Base-by-base conservation (phyloP, 371 early-diverging fungal species). In the Dinochytrium kinnereticum region DNA sequence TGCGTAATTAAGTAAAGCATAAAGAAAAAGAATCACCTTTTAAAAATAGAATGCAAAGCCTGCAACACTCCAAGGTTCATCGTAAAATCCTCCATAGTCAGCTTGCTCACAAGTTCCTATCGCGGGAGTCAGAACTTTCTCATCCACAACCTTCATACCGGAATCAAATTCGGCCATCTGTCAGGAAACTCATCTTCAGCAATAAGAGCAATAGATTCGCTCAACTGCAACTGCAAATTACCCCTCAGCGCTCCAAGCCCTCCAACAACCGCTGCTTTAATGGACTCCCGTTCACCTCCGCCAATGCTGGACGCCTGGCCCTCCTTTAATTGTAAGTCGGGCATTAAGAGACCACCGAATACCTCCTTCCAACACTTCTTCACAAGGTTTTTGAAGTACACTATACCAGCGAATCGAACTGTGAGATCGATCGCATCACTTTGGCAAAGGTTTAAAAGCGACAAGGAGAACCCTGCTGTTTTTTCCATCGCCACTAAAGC, bases 371-470 rank as follows among this genome's bases (percentile, higher is more conserved):
- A 99, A 74, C 92, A 80, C 70, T 92, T 89, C 72, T 93, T 93
- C 74, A 97, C 82, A 80, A 90, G 95, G 81, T 99, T 99, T 81
- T 99, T 99, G 82, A 99, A 96, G 75, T 92, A 92, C 40, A 99
- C 80, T 24, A 95, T 89, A 17, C 92, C 93, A 1, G 96, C 90
- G 70, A 95, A 90, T 44, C 95, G 89, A 17, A 94, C 81, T 39
- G 86, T 88, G 34, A 76, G 71, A 68, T 86, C 86, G 1, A 73
- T 81, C 0, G 78, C 68, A 57, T 85, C 81, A 78, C 86, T 88
- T 57, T 85, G 85, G 67, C 94, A 87, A 24, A 96, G 78, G 76
- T 89, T 85, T 64, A 96, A 78, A 28, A 96, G 82, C 15, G 91
- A 81, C 31, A 93, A 74, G 15, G 92, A 87, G 79, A 95, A 96